Conservation (phyloP, 2,329 filamentous ascomycete species). For the Fusarium sp. region DNA sequence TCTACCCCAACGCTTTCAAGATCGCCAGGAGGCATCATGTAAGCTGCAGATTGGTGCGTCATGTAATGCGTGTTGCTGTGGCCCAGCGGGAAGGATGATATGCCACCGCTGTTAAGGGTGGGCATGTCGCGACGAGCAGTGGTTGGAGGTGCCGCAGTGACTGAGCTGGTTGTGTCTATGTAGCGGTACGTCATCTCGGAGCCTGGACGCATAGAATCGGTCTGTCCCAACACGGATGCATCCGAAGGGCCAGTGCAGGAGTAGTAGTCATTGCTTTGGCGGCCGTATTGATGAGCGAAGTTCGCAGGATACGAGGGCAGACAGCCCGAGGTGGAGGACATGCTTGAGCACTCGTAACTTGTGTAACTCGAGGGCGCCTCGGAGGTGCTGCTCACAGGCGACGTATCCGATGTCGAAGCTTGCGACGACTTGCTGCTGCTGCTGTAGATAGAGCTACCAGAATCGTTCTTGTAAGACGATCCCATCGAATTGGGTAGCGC, state of each 20-base stretch:
- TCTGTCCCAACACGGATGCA: slow-evolving; percentile 11
- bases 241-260: slow-evolving; percentile 28
- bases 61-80: slow-evolving; percentile 13
- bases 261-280: slow-evolving; percentile 30
- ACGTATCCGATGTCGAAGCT: slow-evolving; percentile 25
- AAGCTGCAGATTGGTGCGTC: slow-evolving; percentile 23
- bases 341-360: slow-evolving; percentile 36
- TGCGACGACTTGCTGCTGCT: slow-evolving; percentile 30
- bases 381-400: slow-evolving; percentile 33
- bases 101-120: slow-evolving; percentile 9
- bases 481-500: slow-evolving; percentile 29
- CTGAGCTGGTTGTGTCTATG: slow-evolving; percentile 40
- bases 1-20: slow-evolving; percentile 16
- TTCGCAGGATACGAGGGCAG: slow-evolving; percentile 28
- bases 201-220: slow-evolving; percentile 17
- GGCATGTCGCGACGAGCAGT: slow-evolving; percentile 24
- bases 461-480: slow-evolving; percentile 40
- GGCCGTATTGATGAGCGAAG: slow-evolving; percentile 26
- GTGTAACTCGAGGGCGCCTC: slow-evolving; percentile 36
- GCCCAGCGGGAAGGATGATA: slow-evolving; percentile 20
- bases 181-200: slow-evolving; percentile 45
- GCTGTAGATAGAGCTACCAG: slow-evolving; percentile 37
- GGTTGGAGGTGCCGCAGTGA: slow-evolving; percentile 7
- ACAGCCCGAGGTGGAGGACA: slow-evolving; percentile 25
- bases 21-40: slow-evolving; percentile 30